Percentiles rank a stretch among this genome's conserved stretches.
Evolutionary conservation across 148 eudicot genomes (phyloP).

Genomic region (Arctostaphylos glauca): DNA sequence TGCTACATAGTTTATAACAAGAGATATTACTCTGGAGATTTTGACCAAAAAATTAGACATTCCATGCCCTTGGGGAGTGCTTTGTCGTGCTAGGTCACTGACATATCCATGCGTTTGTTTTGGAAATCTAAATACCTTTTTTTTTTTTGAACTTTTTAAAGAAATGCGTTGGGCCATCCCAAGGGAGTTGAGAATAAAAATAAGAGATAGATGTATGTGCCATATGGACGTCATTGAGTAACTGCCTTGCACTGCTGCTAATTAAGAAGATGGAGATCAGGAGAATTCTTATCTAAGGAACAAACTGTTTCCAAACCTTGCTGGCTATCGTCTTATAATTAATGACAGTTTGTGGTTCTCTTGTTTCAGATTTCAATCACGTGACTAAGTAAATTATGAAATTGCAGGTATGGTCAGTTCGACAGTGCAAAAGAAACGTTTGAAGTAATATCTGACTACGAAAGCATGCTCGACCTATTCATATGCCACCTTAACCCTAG

Average conservation of each 20-base stretch:
- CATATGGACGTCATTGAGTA: neutral
- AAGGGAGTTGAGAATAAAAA: neutral
- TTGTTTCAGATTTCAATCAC: neutral
- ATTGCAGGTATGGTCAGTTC: slow-evolving; percentile 91
- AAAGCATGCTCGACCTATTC: slow-evolving; percentile 94
- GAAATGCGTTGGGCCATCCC: neutral
- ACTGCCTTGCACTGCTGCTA: neutral
- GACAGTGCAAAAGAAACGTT: slow-evolving; percentile 99
- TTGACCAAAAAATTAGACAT: neutral
- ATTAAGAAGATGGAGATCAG: neutral
- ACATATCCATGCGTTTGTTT: neutral
- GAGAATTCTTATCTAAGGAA: neutral
- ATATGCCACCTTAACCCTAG: slow-evolving; percentile 98
- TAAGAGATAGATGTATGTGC: neutral
- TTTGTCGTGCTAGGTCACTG: too few species aligned
- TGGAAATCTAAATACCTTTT: neutral
- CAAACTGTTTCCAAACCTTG: neutral
- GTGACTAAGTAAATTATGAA: slow-evolving; percentile 1
- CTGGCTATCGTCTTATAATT: neutral
- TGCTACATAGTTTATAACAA: too few species aligned
- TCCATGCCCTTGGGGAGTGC: too few species aligned
- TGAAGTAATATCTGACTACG: slow-evolving; percentile 85
- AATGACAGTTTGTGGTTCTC: neutral
- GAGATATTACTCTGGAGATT: too few species aligned
- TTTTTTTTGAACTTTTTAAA: neutral